These are phyloP conservation scores for Teratosphaeriaceae sp. DNA, from an alignment of 2,329 filamentous ascomycete genomes.

Conservation along the genomic window DNA sequence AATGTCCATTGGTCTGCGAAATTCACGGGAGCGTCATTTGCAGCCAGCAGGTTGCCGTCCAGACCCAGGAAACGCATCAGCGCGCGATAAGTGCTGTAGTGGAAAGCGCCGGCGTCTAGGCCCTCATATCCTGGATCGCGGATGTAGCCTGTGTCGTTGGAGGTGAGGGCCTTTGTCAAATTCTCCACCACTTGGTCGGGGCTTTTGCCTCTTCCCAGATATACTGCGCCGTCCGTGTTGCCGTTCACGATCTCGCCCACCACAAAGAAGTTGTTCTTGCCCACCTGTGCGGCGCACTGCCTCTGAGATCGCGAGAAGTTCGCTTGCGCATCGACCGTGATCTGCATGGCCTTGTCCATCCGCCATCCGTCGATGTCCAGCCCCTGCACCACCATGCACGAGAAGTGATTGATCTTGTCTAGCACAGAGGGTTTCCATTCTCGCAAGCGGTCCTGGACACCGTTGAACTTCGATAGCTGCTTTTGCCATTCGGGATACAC, in stretches of 20 bases:
- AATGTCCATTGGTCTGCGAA: conserved; percentile 50
- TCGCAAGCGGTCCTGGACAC: conserved; percentile 59
- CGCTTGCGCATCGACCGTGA: conserved; percentile 55
- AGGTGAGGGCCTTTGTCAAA: conserved; percentile 41
- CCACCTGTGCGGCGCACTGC: conserved; percentile 49
- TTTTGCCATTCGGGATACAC: conserved; percentile 57
- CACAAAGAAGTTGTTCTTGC: conserved; percentile 59
- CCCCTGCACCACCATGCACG: conserved; percentile 55
- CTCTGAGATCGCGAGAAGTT: conserved; percentile 53
- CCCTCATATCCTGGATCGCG: conserved; percentile 47
- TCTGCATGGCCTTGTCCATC: conserved; percentile 60
- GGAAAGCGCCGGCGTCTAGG: conserved; percentile 55
- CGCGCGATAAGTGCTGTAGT: conserved; percentile 58
- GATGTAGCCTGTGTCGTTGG: conserved; percentile 46
- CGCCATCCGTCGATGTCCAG: conserved; percentile 63
- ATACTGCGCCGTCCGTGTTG: conserved; percentile 54
- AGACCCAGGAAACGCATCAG: conserved; percentile 55
- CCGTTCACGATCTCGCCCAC: conserved; percentile 58
- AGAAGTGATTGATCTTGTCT: conserved; percentile 53
- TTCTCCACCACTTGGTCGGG: conserved; percentile 47
- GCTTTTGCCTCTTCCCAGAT: conserved; percentile 56
- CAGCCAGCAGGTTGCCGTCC: conserved; percentile 50
- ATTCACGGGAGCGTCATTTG: conserved; percentile 48
- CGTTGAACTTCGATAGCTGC: conserved; percentile 59
- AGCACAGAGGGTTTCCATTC: conserved; percentile 56